Evolutionary conservation across 106 monocot genomes (phyloP).

Genomic region (Chionographis japonica): DNA sequence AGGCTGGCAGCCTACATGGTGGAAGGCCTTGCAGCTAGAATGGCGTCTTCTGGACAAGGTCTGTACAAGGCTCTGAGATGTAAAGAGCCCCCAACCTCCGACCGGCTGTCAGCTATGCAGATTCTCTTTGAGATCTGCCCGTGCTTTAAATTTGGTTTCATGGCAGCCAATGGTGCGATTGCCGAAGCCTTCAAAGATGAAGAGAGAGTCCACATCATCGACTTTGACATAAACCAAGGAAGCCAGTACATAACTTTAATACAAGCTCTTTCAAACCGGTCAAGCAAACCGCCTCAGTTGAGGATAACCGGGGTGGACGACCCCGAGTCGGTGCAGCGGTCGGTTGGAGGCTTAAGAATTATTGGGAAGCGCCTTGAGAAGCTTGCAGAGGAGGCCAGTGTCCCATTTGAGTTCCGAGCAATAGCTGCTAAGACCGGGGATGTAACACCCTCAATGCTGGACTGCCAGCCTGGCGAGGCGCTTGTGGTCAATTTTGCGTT

Average conservation of each 20-base stretch:
- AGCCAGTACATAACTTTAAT: slow-evolving; percentile 84
- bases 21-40: slow-evolving; percentile 87
- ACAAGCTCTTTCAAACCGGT: slow-evolving; percentile 39
- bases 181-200: slow-evolving; percentile 70
- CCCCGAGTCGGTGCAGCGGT: slow-evolving; percentile 85
- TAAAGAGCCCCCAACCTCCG: slow-evolving; percentile 78
- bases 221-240: slow-evolving; percentile 96
- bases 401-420: slow-evolving; percentile 74
- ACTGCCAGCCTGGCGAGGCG: slow-evolving; percentile 57
- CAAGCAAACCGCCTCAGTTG: slow-evolving; percentile 38
- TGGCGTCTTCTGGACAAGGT: slow-evolving; percentile 71
- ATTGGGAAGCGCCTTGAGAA: slow-evolving; percentile 81
- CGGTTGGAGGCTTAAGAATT: slow-evolving; percentile 75
- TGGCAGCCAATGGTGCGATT: slow-evolving; percentile 93
- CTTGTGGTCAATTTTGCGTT: slow-evolving; percentile 94
- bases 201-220: slow-evolving; percentile 81
- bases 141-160: slow-evolving; percentile 92
- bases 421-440: slow-evolving; percentile 58
- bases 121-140: slow-evolving; percentile 94
- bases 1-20: slow-evolving; percentile 88
- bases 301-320: slow-evolving; percentile 97
- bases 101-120: slow-evolving; percentile 90
- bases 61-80: slow-evolving; percentile 84
- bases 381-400: slow-evolving; percentile 54
- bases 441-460: slow-evolving; percentile 70